Evolutionary conservation across 495 filamentous ascomycete species (phyloP), one percentile per base, ranked within the genome.

Genomic region (Hyaloscypha bicolor): DNA sequence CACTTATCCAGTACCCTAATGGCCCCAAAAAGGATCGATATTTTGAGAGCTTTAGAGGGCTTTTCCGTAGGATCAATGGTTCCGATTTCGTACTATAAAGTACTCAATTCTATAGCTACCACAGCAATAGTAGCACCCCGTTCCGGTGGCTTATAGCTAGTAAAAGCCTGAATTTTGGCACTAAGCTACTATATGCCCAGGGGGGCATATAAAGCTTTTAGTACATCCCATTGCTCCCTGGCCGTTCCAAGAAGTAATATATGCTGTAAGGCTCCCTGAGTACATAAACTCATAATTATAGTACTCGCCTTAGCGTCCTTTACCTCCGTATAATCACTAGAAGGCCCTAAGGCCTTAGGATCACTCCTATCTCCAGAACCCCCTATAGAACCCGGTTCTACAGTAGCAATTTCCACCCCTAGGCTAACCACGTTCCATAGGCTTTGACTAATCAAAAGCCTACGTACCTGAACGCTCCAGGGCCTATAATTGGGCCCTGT

Each of bases 221-320:
- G 35, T 12, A 3, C 35, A 0, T 37, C 35, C 35, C 42, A 63
- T 29, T 63, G 39, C 29, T 63, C 60, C 45, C 53, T 63, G 37
- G 60, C 60, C 2, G 60, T 61, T 6, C 11, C n/a, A 2, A 61
- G 59, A 2, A 61, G 59, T n/a, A 61, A 6, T 25, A 42, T 45
- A 45, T 61, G 32, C 37, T 61, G 32, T 42, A 61, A 25, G 22
- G 32, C 59, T 4, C n/a, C 21, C 30, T 35, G 33, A 19, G 32
- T 6, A 45, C 59, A 61, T 61, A 61, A 22, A 12, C 32, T 30
- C 59, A 61, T 61, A 29, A 61, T 61, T 39, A 61, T 35, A 33
- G 59, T 61, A 6, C 30, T 42, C 19, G 59, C 59, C 32, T 61
- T 61, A 61, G 59, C 59, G 35, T 61, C 59, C 37, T 29, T 37